Conservation (phyloP, 768 basidiomycete species). For the Suillus subalutaceus region DNA sequence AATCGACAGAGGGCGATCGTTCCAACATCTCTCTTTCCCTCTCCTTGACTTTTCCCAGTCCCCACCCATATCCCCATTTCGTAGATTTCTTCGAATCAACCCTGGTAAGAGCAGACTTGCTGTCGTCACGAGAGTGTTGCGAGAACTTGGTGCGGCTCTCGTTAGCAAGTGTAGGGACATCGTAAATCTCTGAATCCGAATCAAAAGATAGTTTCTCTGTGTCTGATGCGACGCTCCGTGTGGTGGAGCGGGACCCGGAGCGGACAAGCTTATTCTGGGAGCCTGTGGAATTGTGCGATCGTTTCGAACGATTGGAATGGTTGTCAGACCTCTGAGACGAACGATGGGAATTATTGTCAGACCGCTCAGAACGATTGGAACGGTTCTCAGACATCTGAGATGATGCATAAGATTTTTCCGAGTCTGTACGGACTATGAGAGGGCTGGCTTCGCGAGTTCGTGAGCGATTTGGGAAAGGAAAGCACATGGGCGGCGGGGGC, state of each 20-base stretch:
- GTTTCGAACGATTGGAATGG: conserved; percentile 19
- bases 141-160: conserved; percentile 46
- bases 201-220: conserved; percentile 57
- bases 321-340: conserved; percentile 26
- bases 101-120: conserved; percentile 50
- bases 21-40: conserved; percentile 40
- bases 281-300: conserved; percentile 22
- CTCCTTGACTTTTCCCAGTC: conserved; percentile 57
- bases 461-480: conserved; percentile 49
- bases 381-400: conserved; percentile 35
- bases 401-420: conserved; percentile 49
- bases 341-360: conserved; percentile 32
- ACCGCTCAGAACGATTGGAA: conserved; percentile 26
- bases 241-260: conserved; percentile 47
- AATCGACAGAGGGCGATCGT: conserved; percentile 37
- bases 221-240: conserved; percentile 41
- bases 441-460: conserved; percentile 33
- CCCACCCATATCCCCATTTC: conserved; percentile 76
- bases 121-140: conserved; percentile 37
- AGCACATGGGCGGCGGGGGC: conserved; percentile 57
- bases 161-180: conserved; percentile 33
- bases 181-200: conserved; percentile 65
- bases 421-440: conserved; percentile 33
- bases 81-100: conserved; percentile 60
- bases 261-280: conserved; percentile 33